A percentile compares a stretch with the other conserved stretches of the same genome.
Conservation (phyloP, 176 grass and related monocot species). For the Carex kokanica region DNA sequence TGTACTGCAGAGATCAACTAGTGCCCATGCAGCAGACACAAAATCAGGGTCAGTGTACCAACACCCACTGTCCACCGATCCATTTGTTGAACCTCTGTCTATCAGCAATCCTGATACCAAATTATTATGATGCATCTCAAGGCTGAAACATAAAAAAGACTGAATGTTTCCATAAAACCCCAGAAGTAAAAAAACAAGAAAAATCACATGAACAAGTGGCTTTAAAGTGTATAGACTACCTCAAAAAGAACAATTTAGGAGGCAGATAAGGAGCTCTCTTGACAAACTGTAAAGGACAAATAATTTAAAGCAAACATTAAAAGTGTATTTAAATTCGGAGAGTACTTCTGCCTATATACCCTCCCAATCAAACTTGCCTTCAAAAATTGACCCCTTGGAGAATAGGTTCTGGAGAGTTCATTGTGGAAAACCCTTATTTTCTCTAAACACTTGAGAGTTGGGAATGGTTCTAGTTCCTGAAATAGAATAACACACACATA, state of each 20-base stretch:
- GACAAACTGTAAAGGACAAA: slow-evolving; percentile 50
- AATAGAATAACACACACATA: slow-evolving; percentile 33
- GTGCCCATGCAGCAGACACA: slow-evolving; percentile 75
- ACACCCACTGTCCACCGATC: slow-evolving; percentile 39
- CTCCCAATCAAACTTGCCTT: slow-evolving; percentile 44
- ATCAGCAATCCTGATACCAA: slow-evolving; percentile 72
- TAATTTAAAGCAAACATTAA: slow-evolving; percentile 31
- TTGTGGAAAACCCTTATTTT: slow-evolving; percentile 64
- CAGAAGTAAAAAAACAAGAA: not conserved
- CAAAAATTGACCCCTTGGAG: slow-evolving; percentile 77
- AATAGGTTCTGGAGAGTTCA: slow-evolving; percentile 54
- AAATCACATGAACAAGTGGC: not conserved
- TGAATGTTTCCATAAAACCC: slow-evolving; percentile 22
- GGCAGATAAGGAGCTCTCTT: slow-evolving; percentile 75
- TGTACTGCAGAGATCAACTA: slow-evolving; percentile 63
- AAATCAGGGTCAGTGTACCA: slow-evolving; percentile 65
- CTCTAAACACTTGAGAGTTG: slow-evolving; percentile 75
- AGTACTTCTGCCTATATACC: not conserved
- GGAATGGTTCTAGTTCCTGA: slow-evolving; percentile 87
- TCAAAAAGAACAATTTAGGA: slow-evolving; percentile 56
- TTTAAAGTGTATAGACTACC: slow-evolving; percentile 43
- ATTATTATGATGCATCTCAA: slow-evolving; percentile 60
- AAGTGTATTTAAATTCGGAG: not conserved
- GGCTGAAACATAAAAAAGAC: slow-evolving; percentile 42
- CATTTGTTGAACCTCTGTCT: slow-evolving; percentile 41